Conservation (phyloP, 768 basidiomycete genomes). For the Amanita exitialis region DNA sequence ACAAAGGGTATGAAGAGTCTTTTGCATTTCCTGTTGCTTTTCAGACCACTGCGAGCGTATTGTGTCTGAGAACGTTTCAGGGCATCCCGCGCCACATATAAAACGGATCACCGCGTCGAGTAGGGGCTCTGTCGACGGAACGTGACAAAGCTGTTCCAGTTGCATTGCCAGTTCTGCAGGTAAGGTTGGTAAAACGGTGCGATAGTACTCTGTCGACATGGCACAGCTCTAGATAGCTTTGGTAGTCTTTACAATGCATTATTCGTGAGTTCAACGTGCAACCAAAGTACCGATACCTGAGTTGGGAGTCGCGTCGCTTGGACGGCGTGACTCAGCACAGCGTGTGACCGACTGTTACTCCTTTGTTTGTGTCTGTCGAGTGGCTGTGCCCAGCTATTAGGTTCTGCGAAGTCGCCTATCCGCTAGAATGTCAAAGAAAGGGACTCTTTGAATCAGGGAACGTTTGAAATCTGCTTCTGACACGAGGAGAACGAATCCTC, state of each 20-base stretch:
- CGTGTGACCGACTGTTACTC: background rate
- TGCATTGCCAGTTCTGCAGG: slow-evolving; percentile 24
- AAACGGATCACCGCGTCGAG: slow-evolving; percentile 36
- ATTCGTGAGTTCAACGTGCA: background rate
- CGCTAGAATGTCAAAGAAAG: too few species aligned
- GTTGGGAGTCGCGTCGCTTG: background rate
- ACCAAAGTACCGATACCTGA: background rate
- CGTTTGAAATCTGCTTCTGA: background rate
- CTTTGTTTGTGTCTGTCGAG: background rate
- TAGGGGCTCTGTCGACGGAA: slow-evolving; percentile 21
- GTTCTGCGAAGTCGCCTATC: too few species aligned
- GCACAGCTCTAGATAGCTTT: background rate
- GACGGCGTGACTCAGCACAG: background rate
- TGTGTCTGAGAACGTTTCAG: slow-evolving; percentile 1
- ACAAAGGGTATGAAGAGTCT: slow-evolving; percentile 20
- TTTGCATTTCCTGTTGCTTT: slow-evolving; percentile 21
- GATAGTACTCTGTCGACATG: slow-evolving; percentile 17
- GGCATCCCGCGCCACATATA: slow-evolving; percentile 26
- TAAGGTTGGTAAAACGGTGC: slow-evolving; percentile 22
- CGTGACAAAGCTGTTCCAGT: slow-evolving; percentile 20
- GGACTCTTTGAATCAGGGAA: background rate
- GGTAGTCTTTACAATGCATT: background rate
- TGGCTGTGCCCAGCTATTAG: background rate
- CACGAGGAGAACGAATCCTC: background rate
- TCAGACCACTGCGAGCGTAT: slow-evolving; percentile 22